Evolutionary conservation across 345 rosid genomes (phyloP), one percentile per base, ranked within the genome.

Genomic region (Zanthoxylum bungeanum): DNA sequence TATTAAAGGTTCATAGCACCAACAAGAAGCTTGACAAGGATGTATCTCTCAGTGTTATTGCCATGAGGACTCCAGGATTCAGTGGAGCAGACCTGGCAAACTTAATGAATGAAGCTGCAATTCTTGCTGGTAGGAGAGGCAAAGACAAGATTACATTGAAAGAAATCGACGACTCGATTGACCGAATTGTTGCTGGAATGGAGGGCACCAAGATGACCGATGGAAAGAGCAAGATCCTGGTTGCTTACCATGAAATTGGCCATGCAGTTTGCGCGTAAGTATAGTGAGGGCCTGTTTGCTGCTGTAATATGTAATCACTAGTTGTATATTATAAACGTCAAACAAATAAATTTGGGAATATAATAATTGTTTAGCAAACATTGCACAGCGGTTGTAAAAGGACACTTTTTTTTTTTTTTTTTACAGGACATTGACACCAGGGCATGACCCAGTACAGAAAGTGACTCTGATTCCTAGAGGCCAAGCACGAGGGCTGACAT

Each of bases 11-110:
- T 60, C 88, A 89, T 51, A 81, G 88, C 84, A 85, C 82, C 37
- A 84, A 74, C 75, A 92, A 89, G 87, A 89, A 88, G 69, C 87
- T 92, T 10, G 91, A 83, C 75, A 76, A 73, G 11, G 86, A 83
- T 69, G 87, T 89, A 6, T 79, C 84, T 30, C 82, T 85, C 3
- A 64, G 70, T 71, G 79, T 88, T 21, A 83, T 88, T 62, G 87
- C 95, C 44, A 80, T 80, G 91, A 84, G 95, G 75, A 89, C 97
- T 1, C 89, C 93, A 2, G 91, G 95, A 76, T 89, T 92, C 58
- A 92, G 93, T 40, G 92, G 97, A 14, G 97, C 93, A 24, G 97
- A 92, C 82, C 70, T 92, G 70, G 93, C 89, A 1, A 91, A 89
- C 75, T 85, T 91, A 9, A 84, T 89, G 91, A 89, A 91, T 64